Evolutionary conservation across 768 basidiomycete species (phyloP).

Genomic region (Tulasnella sp.): DNA sequence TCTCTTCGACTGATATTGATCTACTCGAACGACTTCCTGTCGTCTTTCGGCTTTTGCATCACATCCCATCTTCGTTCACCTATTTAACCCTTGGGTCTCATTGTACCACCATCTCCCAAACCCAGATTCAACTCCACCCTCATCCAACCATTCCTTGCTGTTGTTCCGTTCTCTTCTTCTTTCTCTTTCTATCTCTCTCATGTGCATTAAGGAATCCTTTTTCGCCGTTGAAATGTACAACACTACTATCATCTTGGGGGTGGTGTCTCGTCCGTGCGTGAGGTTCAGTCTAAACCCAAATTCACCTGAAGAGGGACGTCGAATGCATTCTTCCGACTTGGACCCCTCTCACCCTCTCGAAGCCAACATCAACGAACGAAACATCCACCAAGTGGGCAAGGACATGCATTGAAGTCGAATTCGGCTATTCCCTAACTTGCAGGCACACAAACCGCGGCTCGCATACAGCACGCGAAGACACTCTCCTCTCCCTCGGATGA

Average conservation of each 20-base stretch:
- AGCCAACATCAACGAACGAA: background rate
- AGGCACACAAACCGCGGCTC: background rate
- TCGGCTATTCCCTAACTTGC: no score
- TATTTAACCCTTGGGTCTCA: background rate
- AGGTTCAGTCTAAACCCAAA: background rate
- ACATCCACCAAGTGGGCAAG: background rate
- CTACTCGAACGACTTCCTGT: background rate
- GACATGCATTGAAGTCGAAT: background rate
- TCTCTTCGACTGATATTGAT: conserved; percentile 7
- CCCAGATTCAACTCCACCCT: background rate
- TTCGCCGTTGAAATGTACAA: background rate
- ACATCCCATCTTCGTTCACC: background rate
- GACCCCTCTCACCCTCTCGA: background rate
- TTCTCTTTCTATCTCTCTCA: background rate
- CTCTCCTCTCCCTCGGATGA: background rate
- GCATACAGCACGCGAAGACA: background rate
- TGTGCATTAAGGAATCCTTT: background rate
- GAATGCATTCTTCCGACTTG: background rate
- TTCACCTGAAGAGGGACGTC: background rate
- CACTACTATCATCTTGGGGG: background rate
- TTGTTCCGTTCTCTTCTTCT: background rate
- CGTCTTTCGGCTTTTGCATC: background rate
- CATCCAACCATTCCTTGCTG: background rate
- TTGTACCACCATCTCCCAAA: background rate
- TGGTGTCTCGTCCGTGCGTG: background rate